These are phyloP conservation scores for Hibiscus mutabilis DNA, from an alignment of 345 rosid genomes.

Conservation along the genomic window DNA sequence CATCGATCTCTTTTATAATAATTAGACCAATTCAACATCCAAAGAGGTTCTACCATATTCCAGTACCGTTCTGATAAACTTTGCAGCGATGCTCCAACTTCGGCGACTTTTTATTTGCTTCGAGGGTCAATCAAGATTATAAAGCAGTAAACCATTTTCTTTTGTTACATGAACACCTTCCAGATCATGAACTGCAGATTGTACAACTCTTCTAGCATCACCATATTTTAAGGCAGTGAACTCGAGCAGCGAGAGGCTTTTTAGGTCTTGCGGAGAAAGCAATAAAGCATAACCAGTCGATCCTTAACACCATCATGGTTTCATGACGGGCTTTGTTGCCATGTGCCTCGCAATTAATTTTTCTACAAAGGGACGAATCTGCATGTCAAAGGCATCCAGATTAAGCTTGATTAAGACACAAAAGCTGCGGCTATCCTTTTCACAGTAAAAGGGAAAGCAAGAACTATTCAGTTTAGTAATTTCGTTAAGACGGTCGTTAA, in stretches of 20 bases:
- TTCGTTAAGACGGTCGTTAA: background rate
- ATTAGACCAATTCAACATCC: conserved; percentile 11
- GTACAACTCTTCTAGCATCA: conserved; percentile 15
- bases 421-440: background rate
- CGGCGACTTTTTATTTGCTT: conserved; percentile 10
- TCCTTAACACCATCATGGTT: conserved; percentile 44
- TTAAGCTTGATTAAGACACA: conserved; percentile 1
- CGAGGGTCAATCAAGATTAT: conserved; percentile 5
- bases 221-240: conserved; percentile 24
- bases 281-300: conserved; percentile 16
- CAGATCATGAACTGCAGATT: conserved; percentile 17
- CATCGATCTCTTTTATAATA: conserved; percentile 23
- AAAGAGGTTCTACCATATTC: conserved; percentile 5
- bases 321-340: conserved; percentile 43
- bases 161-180: conserved; percentile 19
- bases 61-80: conserved; percentile 5
- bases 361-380: conserved; percentile 98
- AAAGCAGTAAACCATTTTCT: conserved; percentile 10
- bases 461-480: background rate
- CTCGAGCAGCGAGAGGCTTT: conserved; percentile 12
- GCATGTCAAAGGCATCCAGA: conserved; percentile 32
- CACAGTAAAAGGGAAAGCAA: background rate
- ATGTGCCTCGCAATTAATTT: conserved; percentile 85
- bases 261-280: conserved; percentile 3
- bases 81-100: conserved; percentile 1